phyloP scores from a whole-genome alignment of 139 green algal genomes.

The Chlorella ohadii region DNA sequence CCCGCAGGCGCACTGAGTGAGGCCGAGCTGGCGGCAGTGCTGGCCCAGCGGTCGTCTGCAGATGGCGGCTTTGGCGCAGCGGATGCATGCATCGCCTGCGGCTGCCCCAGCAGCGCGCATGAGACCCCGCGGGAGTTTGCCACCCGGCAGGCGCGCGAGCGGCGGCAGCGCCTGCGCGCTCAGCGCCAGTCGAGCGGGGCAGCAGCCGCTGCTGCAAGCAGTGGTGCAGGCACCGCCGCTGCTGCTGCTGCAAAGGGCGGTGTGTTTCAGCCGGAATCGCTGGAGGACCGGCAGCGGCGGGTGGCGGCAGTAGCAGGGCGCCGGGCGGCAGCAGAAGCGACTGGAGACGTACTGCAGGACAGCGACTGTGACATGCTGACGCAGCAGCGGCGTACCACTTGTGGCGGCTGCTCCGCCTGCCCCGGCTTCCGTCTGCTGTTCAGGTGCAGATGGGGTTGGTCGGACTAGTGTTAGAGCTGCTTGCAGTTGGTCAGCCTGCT shows the following conservation, averaged over 20 bases:
- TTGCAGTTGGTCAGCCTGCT: no score
- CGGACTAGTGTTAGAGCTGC: neutral
- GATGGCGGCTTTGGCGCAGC: no score
- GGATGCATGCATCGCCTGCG: neutral
- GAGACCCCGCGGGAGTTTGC: slow-evolving; percentile 14
- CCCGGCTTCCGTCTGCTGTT: slow-evolving; percentile 24
- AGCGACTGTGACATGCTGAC: slow-evolving; percentile 27
- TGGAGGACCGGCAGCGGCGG: slow-evolving; percentile 10
- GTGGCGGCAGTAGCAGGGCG: slow-evolving; percentile 4
- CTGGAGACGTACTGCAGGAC: slow-evolving; percentile 22
- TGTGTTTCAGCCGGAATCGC: neutral
- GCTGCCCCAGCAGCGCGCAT: slow-evolving; percentile 9
- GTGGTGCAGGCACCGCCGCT: neutral
- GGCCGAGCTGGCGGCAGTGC: no score
- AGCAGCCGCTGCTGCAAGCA: neutral
- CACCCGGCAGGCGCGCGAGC: neutral
- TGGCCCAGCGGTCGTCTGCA: neutral
- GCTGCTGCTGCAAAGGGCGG: neutral
- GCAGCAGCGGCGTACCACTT: slow-evolving; percentile 18
- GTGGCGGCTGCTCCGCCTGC: slow-evolving; percentile 23
- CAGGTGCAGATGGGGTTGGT: neutral
- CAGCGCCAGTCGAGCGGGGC: neutral
- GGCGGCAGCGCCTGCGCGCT: neutral
- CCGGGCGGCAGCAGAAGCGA: neutral
- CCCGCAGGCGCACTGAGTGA: neutral